Conservation (phyloP, 768 basidiomycete species). For the Phaffia tasmanica region DNA sequence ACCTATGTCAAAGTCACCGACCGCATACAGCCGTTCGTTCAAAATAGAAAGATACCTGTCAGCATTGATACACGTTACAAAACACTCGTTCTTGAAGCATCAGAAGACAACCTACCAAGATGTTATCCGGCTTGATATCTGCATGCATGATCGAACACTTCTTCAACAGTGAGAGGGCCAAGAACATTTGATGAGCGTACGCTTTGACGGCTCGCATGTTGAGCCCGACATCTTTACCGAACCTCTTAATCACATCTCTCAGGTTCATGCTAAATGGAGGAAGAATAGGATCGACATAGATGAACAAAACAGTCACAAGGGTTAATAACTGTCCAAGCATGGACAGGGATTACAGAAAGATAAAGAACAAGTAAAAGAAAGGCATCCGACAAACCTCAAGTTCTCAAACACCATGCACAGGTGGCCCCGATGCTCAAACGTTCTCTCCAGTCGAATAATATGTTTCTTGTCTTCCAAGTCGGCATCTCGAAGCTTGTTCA, state of each 20-base stretch:
- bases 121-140: constrained; percentile 98
- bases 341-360: too few species aligned
- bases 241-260: constrained; percentile 92
- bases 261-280: constrained; percentile 70
- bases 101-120: constrained; percentile 52
- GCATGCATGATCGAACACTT: constrained; percentile 95
- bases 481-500: constrained; percentile 72
- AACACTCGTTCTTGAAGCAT: background rate
- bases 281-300: background rate
- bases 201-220: constrained; percentile 95
- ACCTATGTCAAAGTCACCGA: constrained; percentile 48
- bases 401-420: constrained; percentile 92
- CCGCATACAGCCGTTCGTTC: background rate
- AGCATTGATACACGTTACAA: background rate
- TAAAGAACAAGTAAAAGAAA: background rate
- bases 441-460: constrained; percentile 78
- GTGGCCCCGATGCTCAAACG: constrained; percentile 95
- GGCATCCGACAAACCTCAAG: constrained; percentile 53
- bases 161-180: constrained; percentile 67
- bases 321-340: too few species aligned
- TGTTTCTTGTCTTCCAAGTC: constrained; percentile 98
- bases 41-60: background rate
- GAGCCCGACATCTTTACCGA: constrained; percentile 93
- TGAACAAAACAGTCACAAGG: too few species aligned
- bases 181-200: constrained; percentile 94